A percentile compares a stretch with the other conserved stretches of the same genome.
These are phyloP conservation scores for Sporothrix inflata DNA, from an alignment of 2,329 filamentous ascomycete genomes.

Conservation along the genomic window DNA sequence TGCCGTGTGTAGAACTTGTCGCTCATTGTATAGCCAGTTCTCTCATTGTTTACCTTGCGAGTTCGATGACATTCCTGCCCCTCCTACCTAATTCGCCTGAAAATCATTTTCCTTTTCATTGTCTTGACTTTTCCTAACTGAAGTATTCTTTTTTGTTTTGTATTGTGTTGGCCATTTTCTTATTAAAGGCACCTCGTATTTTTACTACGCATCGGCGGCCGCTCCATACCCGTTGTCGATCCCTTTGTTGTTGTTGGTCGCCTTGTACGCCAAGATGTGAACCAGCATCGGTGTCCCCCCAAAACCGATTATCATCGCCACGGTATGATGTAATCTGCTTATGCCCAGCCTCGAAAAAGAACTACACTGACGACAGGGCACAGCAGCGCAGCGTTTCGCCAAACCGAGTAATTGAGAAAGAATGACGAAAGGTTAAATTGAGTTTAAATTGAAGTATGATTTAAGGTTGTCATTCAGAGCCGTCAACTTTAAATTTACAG, in stretches of 20 bases:
- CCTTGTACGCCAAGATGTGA: not conserved
- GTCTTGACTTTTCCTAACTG: not conserved
- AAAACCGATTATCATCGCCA: not conserved
- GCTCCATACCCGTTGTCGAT: not conserved
- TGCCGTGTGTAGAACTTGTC: not conserved
- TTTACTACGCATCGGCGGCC: not conserved
- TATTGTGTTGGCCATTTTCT: not conserved
- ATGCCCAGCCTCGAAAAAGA: not conserved
- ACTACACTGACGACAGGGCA: not conserved
- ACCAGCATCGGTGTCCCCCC: not conserved
- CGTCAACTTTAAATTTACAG: not conserved
- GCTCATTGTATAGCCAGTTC: not conserved
- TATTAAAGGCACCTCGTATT: not conserved
- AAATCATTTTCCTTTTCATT: not conserved
- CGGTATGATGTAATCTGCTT: constrained; percentile 2
- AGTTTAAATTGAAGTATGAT: not conserved
- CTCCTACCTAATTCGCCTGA: not conserved
- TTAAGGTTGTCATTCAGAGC: not conserved
- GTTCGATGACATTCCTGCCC: not conserved
- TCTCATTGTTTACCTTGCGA: not conserved
- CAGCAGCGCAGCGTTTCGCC: constrained; percentile 7
- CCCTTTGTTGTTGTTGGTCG: constrained; percentile 9
- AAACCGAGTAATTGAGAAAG: not conserved
- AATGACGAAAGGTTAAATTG: not conserved
- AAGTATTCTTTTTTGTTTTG: not conserved